Conservation (phyloP, 768 basidiomycete genomes). For the Mycena chlorophos region DNA sequence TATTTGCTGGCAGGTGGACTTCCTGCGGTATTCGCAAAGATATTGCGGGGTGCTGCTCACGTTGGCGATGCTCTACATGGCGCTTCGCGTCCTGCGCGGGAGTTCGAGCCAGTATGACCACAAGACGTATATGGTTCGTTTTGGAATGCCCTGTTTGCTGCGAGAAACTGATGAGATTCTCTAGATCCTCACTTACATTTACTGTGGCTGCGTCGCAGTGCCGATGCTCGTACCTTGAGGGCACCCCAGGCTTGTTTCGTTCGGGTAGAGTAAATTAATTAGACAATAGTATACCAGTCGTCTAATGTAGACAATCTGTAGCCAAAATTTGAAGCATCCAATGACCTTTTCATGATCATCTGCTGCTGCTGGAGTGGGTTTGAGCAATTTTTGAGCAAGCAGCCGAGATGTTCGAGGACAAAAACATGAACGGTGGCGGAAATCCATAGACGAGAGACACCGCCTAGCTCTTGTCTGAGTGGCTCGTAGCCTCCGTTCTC, state of each 20-base stretch:
- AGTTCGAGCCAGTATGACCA: conserved; percentile 13
- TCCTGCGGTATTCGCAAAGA: conserved; percentile 2
- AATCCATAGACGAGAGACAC: too few species aligned
- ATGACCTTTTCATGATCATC: too few species aligned
- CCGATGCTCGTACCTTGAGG: conserved; percentile 15
- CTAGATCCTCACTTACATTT: conserved; percentile 17
- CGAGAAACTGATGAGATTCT: not conserved
- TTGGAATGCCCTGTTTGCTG: not conserved
- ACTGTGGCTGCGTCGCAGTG: conserved; percentile 15
- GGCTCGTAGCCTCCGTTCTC: too few species aligned
- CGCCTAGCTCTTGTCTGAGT: too few species aligned
- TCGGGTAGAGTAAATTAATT: not conserved
- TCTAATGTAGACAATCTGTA: not conserved
- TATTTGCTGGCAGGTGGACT: conserved; percentile 15
- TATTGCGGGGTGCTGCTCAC: conserved; percentile 7
- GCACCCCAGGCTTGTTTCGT: not conserved
- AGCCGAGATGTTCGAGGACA: too few species aligned
- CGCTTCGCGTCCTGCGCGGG: conserved; percentile 9
- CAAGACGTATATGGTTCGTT: conserved; percentile 17
- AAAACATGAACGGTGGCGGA: too few species aligned
- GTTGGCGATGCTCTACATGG: conserved; percentile 15
- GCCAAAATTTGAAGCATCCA: too few species aligned
- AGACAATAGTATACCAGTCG: not conserved
- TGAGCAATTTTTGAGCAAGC: too few species aligned
- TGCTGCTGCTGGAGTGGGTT: too few species aligned